Base-by-base conservation (phyloP, 2,329 filamentous ascomycete genomes). In the Apiospora saccharicola region DNA sequence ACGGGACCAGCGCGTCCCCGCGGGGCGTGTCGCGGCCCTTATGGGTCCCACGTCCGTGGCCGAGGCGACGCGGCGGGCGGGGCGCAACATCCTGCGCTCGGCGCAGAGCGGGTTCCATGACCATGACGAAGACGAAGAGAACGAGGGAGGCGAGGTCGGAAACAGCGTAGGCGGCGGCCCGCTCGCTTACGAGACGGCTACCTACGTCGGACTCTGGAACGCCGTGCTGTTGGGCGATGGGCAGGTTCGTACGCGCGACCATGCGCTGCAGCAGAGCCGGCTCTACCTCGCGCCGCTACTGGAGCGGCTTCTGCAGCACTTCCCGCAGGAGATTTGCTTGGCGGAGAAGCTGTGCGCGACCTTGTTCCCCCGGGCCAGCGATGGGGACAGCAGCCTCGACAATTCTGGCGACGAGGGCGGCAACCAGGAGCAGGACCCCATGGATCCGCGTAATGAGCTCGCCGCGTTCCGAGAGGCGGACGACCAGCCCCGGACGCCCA, bases 21-120 rank as follows among this genome's bases (percentile, higher is more conserved):
- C 43, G 0, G 4, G 67, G 6, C 26, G 72, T 7, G 71, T 75
- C 10, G 67, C 44, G 7, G 46, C 75, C 30, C 88, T 87, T 72
- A 83, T 92, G 12, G 83, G 84, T 1, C 83, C 87, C 43, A 88
- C 90, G 1, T 80, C 81, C 4, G 85, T 84, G 4, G 81, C 85
- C 2, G 87, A 91, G 72, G 88, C 92, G 74, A 85, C 90, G 12
- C 79, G 90, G 57, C 88, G 91, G 57, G 90, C 88, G n/a, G 87
- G 88, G 51, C 88, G 88, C 75, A 93, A 93, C 80, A 91, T 93
- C 74, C 83, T 91, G 77, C 34, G 57, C 8, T 90, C 89, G 3
- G 84, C 92, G 8, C 86, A 90, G 73, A 84, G 85, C 43, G 72
- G 70, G 75, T 78, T 70, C 19, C 34, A 30, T 8, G 22, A 41